Base-by-base conservation (phyloP, 148 eudicot species). In the Spergularia marina region DNA sequence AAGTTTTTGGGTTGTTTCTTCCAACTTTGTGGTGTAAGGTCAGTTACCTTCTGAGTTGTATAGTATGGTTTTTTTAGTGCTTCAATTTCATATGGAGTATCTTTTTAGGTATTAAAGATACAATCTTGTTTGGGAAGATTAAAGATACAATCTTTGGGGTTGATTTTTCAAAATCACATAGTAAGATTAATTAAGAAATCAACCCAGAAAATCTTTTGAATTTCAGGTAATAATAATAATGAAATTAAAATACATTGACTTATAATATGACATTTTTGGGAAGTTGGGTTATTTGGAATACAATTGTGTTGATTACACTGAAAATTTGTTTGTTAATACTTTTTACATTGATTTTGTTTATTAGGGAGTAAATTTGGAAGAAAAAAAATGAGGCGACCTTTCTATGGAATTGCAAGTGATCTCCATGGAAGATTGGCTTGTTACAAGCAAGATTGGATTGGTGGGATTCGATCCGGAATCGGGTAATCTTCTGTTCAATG, bases 401-500 rank as follows among this genome's bases (percentile, higher is more conserved):
- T 82, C 64, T 54, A 80, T 55, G 94, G 94, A 20, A 79, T 90
- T 71, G 36, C 47, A n/a, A 64, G 70, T 53, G 91, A 90, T 83
- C 17, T 90, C 16, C 64, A 77, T 49, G 91, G 94, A 66, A 86
- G 94, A 74, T 17, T 69, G 61, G 65, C 78, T 23, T 90, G 90
- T 76, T 90, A 90, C 76, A 86, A 88, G 76, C 85, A 85, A 17
- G 91, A 90, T 79, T 90, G 94, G 94, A 59, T 65, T 59, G 78
- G 73, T 39, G 94, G 90, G 1, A 25, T 90, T 36, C 74, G 85
- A 62, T 86, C 94, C 0, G 89, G 91, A 40, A 3, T 87, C 13
- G 83, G 91, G 94, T 90, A 84, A 23, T 53, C 15, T 15, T 57
- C 14, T 66, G 15, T 41, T 9, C 14, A 25, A 4, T 15, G 4